A percentile compares a stretch with the other conserved stretches of the same genome.
Evolutionary conservation across 1,284 basidiomycete species (phyloP).

Genomic region (Cryptococcus deneoformans): DNA sequence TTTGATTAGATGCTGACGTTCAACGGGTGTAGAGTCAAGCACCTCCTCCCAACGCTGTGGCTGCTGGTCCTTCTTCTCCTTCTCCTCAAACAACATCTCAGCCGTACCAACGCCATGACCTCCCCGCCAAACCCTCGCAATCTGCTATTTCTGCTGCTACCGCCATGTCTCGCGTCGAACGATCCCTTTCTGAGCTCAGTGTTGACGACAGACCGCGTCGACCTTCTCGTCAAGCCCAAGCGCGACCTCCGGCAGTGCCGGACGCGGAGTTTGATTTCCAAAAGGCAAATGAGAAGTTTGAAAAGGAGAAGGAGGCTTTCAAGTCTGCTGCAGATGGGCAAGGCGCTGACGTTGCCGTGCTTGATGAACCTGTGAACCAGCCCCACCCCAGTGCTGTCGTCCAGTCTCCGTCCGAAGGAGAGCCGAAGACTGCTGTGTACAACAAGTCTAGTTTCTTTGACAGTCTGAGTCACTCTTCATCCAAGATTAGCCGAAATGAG

Average conservation of each 20-base stretch:
- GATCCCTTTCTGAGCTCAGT: constrained; percentile 34
- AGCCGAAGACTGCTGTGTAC: constrained; percentile 20
- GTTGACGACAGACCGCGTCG: constrained; percentile 12
- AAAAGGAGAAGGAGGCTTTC: constrained; percentile 32
- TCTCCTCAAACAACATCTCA: constrained; percentile 6
- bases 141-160: constrained; percentile 30
- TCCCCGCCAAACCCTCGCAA: constrained; percentile 30
- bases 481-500: constrained; percentile 34
- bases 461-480: constrained; percentile 29
- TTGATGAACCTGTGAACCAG: constrained; percentile 13
- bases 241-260: constrained; percentile 31
- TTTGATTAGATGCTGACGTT: constrained; percentile 1
- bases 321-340: constrained; percentile 12
- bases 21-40: not conserved
- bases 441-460: constrained; percentile 46
- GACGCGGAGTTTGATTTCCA: constrained; percentile 46
- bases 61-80: not conserved
- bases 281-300: constrained; percentile 35
- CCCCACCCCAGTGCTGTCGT: constrained; percentile 32
- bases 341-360: constrained; percentile 4
- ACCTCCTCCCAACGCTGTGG: not conserved
- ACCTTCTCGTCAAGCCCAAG: not conserved
- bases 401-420: not conserved
- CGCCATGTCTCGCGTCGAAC: constrained; percentile 40
- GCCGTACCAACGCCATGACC: constrained; percentile 11